A percentile compares a stretch with the other conserved stretches of the same genome.
Evolutionary conservation across 2,329 filamentous ascomycete genomes (phyloP).

Genomic region (Neonectria coccinea): DNA sequence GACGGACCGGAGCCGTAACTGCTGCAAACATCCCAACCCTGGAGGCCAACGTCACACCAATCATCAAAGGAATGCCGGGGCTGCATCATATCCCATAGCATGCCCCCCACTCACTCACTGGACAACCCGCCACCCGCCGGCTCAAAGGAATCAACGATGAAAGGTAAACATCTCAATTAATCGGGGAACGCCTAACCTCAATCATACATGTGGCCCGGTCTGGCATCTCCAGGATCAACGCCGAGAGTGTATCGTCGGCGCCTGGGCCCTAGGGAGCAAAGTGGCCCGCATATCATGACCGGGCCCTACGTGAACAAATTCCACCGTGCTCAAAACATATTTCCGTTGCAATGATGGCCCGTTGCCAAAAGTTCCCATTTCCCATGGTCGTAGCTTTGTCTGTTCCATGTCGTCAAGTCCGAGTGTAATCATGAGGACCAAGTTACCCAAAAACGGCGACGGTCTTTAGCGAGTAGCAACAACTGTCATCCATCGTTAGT

Average conservation of each 20-base stretch:
- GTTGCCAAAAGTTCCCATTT: slow-evolving; percentile 46
- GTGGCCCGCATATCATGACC: slow-evolving; percentile 45
- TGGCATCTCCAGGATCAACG: slow-evolving; percentile 36
- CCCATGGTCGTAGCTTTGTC: slow-evolving; percentile 45
- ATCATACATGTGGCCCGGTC: slow-evolving; percentile 57
- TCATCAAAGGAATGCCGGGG: not conserved
- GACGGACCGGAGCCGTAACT: not conserved
- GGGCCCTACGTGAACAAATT: slow-evolving; percentile 50
- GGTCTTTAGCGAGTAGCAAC: slow-evolving; percentile 51
- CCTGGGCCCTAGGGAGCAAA: slow-evolving; percentile 34
- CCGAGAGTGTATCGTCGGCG: slow-evolving; percentile 36
- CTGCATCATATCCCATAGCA: not conserved
- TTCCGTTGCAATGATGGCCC: slow-evolving; percentile 47
- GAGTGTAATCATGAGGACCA: slow-evolving; percentile 41
- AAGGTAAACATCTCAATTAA: slow-evolving; percentile 57
- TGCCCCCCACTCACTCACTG: not conserved
- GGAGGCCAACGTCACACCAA: not conserved
- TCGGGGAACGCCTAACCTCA: slow-evolving; percentile 59
- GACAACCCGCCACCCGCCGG: slow-evolving; percentile 7
- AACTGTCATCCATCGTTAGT: slow-evolving; percentile 45
- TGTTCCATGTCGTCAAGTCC: slow-evolving; percentile 45
- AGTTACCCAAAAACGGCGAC: slow-evolving; percentile 41
- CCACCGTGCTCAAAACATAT: slow-evolving; percentile 50
- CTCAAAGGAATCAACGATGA: slow-evolving; percentile 14
- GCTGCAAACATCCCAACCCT: slow-evolving; percentile 4